Base-by-base conservation (phyloP, 163 green algal species). In the Scenedesmus sp. region DNA sequence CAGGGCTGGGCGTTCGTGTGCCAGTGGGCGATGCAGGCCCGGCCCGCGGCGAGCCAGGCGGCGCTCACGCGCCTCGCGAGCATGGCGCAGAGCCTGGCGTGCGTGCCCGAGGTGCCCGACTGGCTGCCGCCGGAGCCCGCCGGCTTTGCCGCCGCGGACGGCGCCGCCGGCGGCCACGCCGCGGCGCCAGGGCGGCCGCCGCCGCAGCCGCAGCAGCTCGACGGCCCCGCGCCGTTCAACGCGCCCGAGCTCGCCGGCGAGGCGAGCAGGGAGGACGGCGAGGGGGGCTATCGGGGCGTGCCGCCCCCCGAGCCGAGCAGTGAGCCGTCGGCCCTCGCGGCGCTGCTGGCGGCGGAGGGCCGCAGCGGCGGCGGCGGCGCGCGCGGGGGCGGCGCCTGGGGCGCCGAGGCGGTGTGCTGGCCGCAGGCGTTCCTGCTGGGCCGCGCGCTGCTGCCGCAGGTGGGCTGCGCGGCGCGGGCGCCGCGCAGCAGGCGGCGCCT, bases 391-490 rank as follows among this genome's bases (percentile, higher is more conserved):
- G 39, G n/a, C 10, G 39, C 39, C 18, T 24, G 18, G 70, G 34
- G n/a, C 22, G 54, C 70, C 28, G 70, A 78, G 34, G 57, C 42
- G 9, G 58, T 80, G 26, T 80, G 58, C n/a, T 51, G 58, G 72
- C 72, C 72, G 14, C 72, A 80, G 47, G 72, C 57, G 0, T 80
- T 80, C 34, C 45, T 72, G 15, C 28, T 63, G 17, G 60, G 60
- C 2, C 29, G 58, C 2, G 42, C 31, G 1, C 51, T 72, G 60
- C 31, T 80, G 45, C 22, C 60, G 15, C 57, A 80, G 72, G 72
- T 80, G 31, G 10, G 58, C 3, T 6, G 22, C 6, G 5, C 50
- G 15, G 83, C 92, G n/a, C 92, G 87, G 85, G 67, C 63, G n/a
- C 28, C 80, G 56, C 83, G 78, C 54, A 77, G 78, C 13, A 57